A percentile compares a stretch with the other conserved stretches of the same genome.
Evolutionary conservation across 2,329 filamentous ascomycete species (phyloP).

Genomic region (Ophiosphaerella narmari): DNA sequence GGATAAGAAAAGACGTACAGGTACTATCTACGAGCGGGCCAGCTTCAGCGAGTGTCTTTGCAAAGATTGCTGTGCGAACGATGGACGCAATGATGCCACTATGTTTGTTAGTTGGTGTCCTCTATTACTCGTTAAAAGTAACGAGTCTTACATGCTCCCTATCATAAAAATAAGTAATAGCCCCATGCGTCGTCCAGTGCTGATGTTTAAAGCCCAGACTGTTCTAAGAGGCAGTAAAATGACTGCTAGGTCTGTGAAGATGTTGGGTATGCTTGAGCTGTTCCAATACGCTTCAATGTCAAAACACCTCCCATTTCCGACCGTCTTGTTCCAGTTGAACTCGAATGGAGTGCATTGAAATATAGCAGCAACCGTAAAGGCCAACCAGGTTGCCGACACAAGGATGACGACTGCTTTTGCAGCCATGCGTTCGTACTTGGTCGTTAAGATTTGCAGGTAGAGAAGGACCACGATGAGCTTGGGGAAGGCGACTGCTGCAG

Average conservation of each 20-base stretch:
- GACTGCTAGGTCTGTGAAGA: slow-evolving; percentile 27
- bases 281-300: slow-evolving; percentile 21
- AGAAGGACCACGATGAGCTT: slow-evolving; percentile 31
- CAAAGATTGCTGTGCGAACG: slow-evolving; percentile 28
- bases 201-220: slow-evolving; percentile 26
- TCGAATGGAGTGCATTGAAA: slow-evolving; percentile 32
- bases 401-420: slow-evolving; percentile 23
- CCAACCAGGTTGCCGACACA: slow-evolving; percentile 27
- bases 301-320: slow-evolving; percentile 28
- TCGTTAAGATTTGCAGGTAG: slow-evolving; percentile 31
- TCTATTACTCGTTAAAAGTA: not conserved
- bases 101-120: not conserved
- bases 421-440: slow-evolving; percentile 24
- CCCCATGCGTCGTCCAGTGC: slow-evolving; percentile 20
- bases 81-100: slow-evolving; percentile 33
- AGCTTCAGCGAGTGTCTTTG: slow-evolving; percentile 8
- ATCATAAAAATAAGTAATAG: slow-evolving; percentile 33
- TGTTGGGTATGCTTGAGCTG: slow-evolving; percentile 34
- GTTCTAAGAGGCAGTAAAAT: slow-evolving; percentile 28
- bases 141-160: slow-evolving; percentile 27
- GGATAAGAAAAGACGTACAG: slow-evolving; percentile 12
- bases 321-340: slow-evolving; percentile 34
- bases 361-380: slow-evolving; percentile 22
- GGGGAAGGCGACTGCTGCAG: slow-evolving; percentile 32
- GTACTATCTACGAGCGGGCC: slow-evolving; percentile 23